Conservation (phyloP, 192 early-diverging fungal species). For the Backusella mclennaniae region DNA sequence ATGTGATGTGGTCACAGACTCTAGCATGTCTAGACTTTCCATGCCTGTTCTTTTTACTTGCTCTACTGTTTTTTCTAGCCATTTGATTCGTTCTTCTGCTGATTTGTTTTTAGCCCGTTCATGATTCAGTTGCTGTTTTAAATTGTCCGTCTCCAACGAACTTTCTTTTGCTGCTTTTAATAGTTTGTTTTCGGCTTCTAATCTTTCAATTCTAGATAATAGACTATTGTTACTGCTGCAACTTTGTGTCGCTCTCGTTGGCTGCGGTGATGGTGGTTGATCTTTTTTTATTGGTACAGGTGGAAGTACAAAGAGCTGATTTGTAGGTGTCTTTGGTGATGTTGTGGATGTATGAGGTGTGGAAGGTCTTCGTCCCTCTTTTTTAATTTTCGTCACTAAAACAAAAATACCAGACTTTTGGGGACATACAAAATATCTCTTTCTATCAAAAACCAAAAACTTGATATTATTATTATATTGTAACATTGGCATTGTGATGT, state of each 20-base stretch:
- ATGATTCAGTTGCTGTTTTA: background rate
- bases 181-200: slow-evolving; percentile 7
- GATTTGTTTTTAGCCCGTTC: background rate
- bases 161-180: background rate
- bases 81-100: background rate
- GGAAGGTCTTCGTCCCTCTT: background rate
- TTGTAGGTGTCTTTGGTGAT: background rate
- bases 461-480: background rate
- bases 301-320: background rate
- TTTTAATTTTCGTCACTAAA: slow-evolving; percentile 50
- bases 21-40: slow-evolving; percentile 36
- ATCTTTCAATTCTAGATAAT: background rate
- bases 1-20: slow-evolving; percentile 16
- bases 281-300: slow-evolving; percentile 13
- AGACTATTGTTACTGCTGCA: background rate
- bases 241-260: background rate
- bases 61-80: slow-evolving; percentile 18
- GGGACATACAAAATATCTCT: slow-evolving; percentile 65
- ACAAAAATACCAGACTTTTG: slow-evolving; percentile 73
- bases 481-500: background rate
- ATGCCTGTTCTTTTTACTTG: slow-evolving; percentile 31
- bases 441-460: slow-evolving; percentile 27
- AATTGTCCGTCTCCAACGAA: background rate
- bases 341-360: slow-evolving; percentile 1
- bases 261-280: background rate